Evolutionary conservation across 306 rosid species (phyloP).

Genomic region (Cucumis hystrix): DNA sequence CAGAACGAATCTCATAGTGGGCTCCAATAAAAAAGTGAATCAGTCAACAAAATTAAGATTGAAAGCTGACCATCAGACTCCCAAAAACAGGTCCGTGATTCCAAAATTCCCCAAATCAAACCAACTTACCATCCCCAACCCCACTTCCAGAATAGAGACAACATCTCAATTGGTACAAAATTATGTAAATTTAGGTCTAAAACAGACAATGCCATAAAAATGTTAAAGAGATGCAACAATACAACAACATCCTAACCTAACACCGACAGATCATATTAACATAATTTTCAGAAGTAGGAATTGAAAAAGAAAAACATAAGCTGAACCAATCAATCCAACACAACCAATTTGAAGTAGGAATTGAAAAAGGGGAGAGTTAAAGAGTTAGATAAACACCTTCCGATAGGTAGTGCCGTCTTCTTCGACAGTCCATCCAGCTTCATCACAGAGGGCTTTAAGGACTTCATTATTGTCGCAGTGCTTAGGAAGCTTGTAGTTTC

Average conservation of each 20-base stretch:
- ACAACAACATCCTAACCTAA: not conserved
- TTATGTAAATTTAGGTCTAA: not conserved
- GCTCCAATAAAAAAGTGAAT: constrained; percentile 1
- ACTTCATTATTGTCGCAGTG: constrained; percentile 64
- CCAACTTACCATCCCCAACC: not conserved
- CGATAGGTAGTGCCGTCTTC: constrained; percentile 60
- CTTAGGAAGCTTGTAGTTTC: constrained; percentile 53
- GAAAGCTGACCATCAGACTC: constrained; percentile 1
- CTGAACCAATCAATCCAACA: not conserved
- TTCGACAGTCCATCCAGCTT: constrained; percentile 58
- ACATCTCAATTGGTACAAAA: not conserved
- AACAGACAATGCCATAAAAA: not conserved
- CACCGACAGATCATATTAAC: not conserved
- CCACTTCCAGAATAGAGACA: not conserved
- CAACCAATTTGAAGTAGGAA: not conserved
- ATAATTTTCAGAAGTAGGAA: not conserved
- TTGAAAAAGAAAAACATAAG: not conserved
- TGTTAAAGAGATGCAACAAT: not conserved
- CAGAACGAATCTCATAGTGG: constrained; percentile 5
- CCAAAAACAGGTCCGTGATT: not conserved
- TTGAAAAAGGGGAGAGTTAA: not conserved
- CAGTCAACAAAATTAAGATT: not conserved
- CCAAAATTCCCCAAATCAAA: not conserved
- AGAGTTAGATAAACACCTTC: constrained; percentile 21
- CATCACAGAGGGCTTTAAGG: constrained; percentile 52